Evolutionary conservation across 2,329 filamentous ascomycete species (phyloP), one percentile per base, ranked within the genome.

Genomic region (Pseudogymnoascus sp.): DNA sequence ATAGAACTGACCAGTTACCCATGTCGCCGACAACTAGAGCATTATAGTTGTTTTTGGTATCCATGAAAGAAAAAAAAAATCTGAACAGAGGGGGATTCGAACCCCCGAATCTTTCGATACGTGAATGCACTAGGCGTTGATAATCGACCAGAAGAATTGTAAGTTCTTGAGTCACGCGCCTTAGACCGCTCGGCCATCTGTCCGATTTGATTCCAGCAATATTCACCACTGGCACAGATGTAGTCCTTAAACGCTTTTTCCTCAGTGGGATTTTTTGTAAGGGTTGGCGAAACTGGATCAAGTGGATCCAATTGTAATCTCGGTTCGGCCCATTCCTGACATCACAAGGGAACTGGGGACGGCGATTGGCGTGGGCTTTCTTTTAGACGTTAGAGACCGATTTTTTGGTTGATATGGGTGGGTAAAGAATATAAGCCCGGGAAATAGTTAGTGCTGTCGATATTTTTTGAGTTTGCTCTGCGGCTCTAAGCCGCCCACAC

Each of bases 121-220:
- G 56, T 60, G 56, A 60, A 60, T 36, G 16, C 56, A 37, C 56
- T 38, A 36, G 56, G 16, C 28, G 53, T 38, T 60, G 31, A 34
- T 60, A 37, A 60, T 38, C 56, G 16, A 60, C 56, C 16, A 21
- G 56, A 60, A 60, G 56, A 60, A 60, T 25, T 18, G n/a, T 12
- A 14, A 36, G 36, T 60, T 60, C 56, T 60, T 60, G 56, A 60
- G 56, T 60, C 56, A 60, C 56, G 56, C 56, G 56, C 56, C 56
- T 60, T 60, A 60, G 56, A 60, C 56, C 56, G 56, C 56, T 60
- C 56, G 56, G 56, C 56, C 56, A 60, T 60, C 56, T 60, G 56
- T 60, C 56, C 56, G 43, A 53, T 53, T 53, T 53, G 3, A 25
- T 53, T 53, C 37, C 40, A 43, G 42, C 42, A 46, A 21, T 21